Conservation (phyloP, 2,329 filamentous ascomycete genomes). For the Sporothrix phasma region DNA sequence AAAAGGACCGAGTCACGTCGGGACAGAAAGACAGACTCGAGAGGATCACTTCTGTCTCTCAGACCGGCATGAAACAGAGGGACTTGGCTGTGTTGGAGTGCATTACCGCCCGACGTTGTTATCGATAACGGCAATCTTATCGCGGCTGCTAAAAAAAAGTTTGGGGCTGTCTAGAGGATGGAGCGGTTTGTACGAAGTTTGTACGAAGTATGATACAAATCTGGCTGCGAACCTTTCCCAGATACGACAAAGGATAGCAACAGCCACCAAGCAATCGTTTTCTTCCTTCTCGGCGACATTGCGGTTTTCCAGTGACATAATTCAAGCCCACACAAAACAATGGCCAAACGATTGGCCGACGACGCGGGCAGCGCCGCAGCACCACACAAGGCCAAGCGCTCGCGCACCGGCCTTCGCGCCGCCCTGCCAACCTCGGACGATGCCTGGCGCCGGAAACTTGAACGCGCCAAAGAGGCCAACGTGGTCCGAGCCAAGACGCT, state of each 20-base stretch:
- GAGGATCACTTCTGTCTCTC: background rate
- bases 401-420: slow-evolving; percentile 12
- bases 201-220: background rate
- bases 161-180: background rate
- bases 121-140: background rate
- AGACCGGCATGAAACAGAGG: background rate
- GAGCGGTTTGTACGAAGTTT: too few relatives aligned
- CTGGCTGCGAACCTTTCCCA: background rate
- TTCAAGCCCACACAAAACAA: background rate
- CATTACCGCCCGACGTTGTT: background rate
- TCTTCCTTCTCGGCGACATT: background rate
- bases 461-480: slow-evolving; percentile 70
- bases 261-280: background rate
- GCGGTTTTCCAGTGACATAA: background rate
- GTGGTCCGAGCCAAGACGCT: slow-evolving; percentile 91
- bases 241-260: background rate
- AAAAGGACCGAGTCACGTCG: background rate
- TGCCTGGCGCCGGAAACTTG: slow-evolving; percentile 18
- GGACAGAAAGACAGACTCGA: background rate
- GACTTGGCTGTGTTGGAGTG: background rate
- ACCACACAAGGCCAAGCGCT: slow-evolving; percentile 12
- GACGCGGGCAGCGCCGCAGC: background rate
- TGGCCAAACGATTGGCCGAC: slow-evolving; percentile 7
- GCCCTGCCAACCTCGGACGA: slow-evolving; percentile 18
- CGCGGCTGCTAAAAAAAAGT: background rate